Evolutionary conservation across 306 rosid species (phyloP), one percentile per base, ranked within the genome.

Genomic region (Purshia tridentata): DNA sequence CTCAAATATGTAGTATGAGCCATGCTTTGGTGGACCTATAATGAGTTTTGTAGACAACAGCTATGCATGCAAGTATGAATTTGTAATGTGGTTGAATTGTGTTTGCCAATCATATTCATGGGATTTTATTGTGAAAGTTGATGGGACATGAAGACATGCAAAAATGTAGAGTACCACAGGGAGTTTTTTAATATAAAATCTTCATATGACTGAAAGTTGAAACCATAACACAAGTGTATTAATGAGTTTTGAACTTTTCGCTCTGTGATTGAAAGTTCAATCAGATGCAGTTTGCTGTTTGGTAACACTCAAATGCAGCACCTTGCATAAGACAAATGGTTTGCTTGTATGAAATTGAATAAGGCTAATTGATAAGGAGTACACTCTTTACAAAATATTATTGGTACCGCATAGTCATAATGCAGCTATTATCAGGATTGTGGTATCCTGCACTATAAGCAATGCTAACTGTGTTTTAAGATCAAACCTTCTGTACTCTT

Each of bases 341-440:
- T 44, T 22, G 12, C 41, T 8, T 20, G 45, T 15, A 7, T 40
- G 18, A 53, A 18, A 8, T 70, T 42, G 19, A 14, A 19, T 9
- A 56, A 68, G 18, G 46, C 46, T 37, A 49, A 23, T 44, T 13
- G 41, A 47, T 23, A 40, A 64, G 52, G 69, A 40, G n/a, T 19
- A 12, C 62, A 52, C 35, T 67, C 50, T 18, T 10, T 55, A 50
- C 49, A 16, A 67, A 69, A 18, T 37, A 39, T n/a, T 6, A 4
- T 51, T 15, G n/a, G 49, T 69, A 51, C 73, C 19, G 39, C 41
- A 53, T 54, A 12, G 47, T 53, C 41, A 53, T 69, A 46, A 18
- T 70, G 12, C 5, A 35, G 63, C 52, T 55, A 18, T 19, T 55
- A 20, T 19, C 16, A 4, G 6, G 35, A 20, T 19, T 50, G 59